Evolutionary conservation across 2,329 filamentous ascomycete species (phyloP).

Genomic region (Curvularia spicifera): DNA sequence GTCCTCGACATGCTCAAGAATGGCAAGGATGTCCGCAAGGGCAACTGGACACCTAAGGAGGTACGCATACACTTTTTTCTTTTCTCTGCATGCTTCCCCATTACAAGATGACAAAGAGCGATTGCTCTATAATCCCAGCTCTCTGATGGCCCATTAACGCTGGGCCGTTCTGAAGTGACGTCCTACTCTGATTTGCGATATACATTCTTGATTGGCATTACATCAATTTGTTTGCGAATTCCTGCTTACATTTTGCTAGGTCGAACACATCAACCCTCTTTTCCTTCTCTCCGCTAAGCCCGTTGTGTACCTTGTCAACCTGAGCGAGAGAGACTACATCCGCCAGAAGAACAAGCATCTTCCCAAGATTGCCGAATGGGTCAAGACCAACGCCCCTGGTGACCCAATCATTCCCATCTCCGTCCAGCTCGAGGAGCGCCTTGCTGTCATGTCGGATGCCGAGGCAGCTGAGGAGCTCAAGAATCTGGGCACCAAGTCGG

Average conservation of each 20-base stretch:
- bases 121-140: conserved; percentile 99
- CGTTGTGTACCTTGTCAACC: conserved; percentile 94
- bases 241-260: conserved; percentile 61
- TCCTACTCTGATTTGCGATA: conserved; percentile 67
- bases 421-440: conserved; percentile 88
- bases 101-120: conserved; percentile 98
- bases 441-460: conserved; percentile 79
- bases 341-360: conserved; percentile 99
- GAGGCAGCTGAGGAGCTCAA: conserved; percentile 87
- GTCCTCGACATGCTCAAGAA: conserved; percentile 81
- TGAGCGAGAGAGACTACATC: conserved; percentile 96
- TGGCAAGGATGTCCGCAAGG: conserved; percentile 93
- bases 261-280: conserved; percentile 96
- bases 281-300: conserved; percentile 96
- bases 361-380: conserved; percentile 90
- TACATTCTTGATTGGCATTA: conserved; percentile 11
- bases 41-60: conserved; percentile 91
- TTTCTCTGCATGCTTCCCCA: conserved; percentile 21
- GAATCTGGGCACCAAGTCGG: conserved; percentile 82
- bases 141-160: conserved; percentile 88
- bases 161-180: conserved; percentile 88
- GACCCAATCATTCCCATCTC: conserved; percentile 95
- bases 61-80: conserved; percentile 63
- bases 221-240: conserved; percentile 8
- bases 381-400: conserved; percentile 85